Evolutionary conservation across 257 asterid species (phyloP).

Genomic region (Phtheirospermum japonicum): DNA sequence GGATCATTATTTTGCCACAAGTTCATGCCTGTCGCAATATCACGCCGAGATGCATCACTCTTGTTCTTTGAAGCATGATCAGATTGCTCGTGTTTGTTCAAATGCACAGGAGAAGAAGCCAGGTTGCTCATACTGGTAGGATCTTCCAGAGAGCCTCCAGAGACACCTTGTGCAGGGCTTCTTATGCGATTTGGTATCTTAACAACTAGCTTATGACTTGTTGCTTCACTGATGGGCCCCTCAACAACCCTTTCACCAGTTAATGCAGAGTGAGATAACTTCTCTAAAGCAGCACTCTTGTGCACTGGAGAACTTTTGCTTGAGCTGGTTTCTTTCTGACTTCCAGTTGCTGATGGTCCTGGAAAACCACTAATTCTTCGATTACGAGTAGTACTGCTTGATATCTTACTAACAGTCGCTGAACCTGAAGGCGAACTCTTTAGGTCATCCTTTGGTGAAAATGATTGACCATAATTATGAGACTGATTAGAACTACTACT

Average conservation of each 20-base stretch:
- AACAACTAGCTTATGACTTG: slow-evolving; percentile 66
- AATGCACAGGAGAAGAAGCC: slow-evolving; percentile 53
- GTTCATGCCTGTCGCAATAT: too few relatives aligned
- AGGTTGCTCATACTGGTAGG: slow-evolving; percentile 45
- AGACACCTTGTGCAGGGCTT: slow-evolving; percentile 63
- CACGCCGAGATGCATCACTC: neutral
- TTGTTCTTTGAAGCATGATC: slow-evolving; percentile 41
- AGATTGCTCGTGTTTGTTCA: slow-evolving; percentile 45
- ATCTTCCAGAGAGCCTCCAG: slow-evolving; percentile 56
- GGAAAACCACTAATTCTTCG: slow-evolving; percentile 33
- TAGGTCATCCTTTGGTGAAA: slow-evolving; percentile 41
- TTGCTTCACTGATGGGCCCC: slow-evolving; percentile 40
- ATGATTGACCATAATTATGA: slow-evolving; percentile 33
- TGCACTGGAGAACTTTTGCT: slow-evolving; percentile 33
- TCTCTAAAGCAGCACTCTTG: slow-evolving; percentile 36
- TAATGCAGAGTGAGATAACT: slow-evolving; percentile 36
- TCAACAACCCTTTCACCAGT: slow-evolving; percentile 47
- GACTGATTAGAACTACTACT: slow-evolving; percentile 49
- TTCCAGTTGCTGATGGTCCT: slow-evolving; percentile 30
- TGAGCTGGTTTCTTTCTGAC: slow-evolving; percentile 41
- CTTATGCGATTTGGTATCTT: slow-evolving; percentile 65
- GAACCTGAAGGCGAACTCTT: slow-evolving; percentile 38
- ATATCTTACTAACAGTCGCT: slow-evolving; percentile 33
- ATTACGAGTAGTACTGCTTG: slow-evolving; percentile 32
- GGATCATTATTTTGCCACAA: neutral